A percentile compares a stretch with the other conserved stretches of the same genome.
phyloP scores from a whole-genome alignment of 2,329 filamentous ascomycete species.

The Cladorrhinum sp. region DNA sequence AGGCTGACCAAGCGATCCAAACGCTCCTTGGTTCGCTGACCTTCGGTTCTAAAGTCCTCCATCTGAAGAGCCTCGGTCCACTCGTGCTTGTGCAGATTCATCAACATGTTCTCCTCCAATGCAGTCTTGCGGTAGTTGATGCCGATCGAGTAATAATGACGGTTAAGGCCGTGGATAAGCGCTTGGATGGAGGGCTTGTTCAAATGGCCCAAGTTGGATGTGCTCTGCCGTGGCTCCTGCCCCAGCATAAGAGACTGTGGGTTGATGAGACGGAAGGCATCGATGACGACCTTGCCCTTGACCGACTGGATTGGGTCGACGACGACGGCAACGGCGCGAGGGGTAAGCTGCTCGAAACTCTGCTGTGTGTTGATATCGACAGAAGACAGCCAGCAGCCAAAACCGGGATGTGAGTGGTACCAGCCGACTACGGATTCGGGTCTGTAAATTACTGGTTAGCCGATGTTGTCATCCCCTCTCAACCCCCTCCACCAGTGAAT shows the following conservation, averaged over 20 bases:
- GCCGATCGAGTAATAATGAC: conserved; percentile 98
- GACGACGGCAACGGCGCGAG: conserved; percentile 93
- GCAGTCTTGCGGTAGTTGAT: conserved; percentile 98
- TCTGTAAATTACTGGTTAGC: conserved; percentile 44
- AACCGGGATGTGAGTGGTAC: conserved; percentile 99
- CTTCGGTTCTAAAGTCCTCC: conserved; percentile 89
- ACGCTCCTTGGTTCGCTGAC: conserved; percentile 79
- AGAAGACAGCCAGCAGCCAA: conserved; percentile 97
- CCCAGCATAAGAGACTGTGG: conserved; percentile 97
- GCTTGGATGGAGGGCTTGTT: conserved; percentile 99
- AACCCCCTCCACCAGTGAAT: not conserved
- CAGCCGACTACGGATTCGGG: conserved; percentile 97
- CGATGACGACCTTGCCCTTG: conserved; percentile 99
- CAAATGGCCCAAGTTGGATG: conserved; percentile 93
- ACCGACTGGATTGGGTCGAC: conserved; percentile 99
- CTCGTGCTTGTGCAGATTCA: conserved; percentile 99
- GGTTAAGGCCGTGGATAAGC: conserved; percentile 94
- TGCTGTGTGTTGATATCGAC: conserved; percentile 99
- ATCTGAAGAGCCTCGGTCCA: conserved; percentile 98
- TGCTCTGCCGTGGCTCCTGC: conserved; percentile 95
- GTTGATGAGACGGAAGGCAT: conserved; percentile 97
- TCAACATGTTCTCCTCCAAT: conserved; percentile 98
- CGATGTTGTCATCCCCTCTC: not conserved
- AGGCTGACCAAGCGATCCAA: conserved; percentile 84
- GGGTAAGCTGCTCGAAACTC: conserved; percentile 98